A percentile compares a stretch with the other conserved stretches of the same genome.
phyloP scores from a whole-genome alignment of 2,329 filamentous ascomycete species.

The Pestalotiopsis sp. region DNA sequence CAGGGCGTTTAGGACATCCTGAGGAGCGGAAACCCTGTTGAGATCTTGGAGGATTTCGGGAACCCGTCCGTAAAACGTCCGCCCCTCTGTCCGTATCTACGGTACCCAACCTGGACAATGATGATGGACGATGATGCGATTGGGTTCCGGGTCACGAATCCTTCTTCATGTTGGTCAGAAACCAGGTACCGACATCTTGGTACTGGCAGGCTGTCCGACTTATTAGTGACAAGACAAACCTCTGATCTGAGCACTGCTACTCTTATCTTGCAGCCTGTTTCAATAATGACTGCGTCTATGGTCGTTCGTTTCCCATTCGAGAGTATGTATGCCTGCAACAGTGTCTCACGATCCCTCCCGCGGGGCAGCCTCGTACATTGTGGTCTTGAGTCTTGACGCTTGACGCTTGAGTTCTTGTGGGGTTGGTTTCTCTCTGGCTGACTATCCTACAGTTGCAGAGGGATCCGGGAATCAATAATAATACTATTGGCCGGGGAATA shows the following conservation, averaged over 20 bases:
- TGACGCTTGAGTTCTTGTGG: not conserved
- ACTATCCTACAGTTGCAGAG: not conserved
- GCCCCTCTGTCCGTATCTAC: not conserved
- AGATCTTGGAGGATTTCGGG: not conserved
- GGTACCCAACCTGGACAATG: not conserved
- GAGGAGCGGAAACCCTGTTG: not conserved
- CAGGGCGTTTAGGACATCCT: too few relatives aligned
- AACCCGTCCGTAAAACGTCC: not conserved
- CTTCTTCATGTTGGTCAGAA: not conserved
- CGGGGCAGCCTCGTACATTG: not conserved
- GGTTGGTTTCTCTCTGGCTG: not conserved
- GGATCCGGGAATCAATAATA: not conserved
- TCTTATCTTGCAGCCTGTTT: not conserved
- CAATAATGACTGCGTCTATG: not conserved
- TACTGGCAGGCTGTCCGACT: not conserved
- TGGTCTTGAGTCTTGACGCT: too few relatives aligned
- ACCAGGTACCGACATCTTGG: not conserved
- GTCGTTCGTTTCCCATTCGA: not conserved
- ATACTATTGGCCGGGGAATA: constrained; percentile 4
- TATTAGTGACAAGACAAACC: not conserved
- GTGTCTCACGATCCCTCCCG: constrained; percentile 5
- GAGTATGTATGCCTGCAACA: not conserved
- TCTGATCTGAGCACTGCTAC: not conserved
- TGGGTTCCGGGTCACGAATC: not conserved
- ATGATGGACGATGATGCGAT: not conserved